These are phyloP conservation scores for Penicillium sp. DNA, from an alignment of 2,329 filamentous ascomycete species.

Conservation along the genomic window DNA sequence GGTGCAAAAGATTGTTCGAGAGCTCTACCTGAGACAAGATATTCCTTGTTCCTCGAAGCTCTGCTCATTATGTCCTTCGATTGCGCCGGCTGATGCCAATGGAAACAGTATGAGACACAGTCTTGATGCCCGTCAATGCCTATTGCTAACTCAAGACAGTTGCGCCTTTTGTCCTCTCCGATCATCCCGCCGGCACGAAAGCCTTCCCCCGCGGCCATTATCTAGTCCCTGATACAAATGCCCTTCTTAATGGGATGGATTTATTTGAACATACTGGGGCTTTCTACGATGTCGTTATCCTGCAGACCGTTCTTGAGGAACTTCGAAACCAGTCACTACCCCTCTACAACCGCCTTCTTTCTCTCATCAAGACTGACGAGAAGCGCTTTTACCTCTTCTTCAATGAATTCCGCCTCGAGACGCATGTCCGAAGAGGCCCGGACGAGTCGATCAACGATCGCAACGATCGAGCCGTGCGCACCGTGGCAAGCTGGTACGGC, in stretches of 20 bases:
- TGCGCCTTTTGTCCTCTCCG: constrained; percentile 79
- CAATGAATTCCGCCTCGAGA: constrained; percentile 95
- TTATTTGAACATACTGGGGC: constrained; percentile 86
- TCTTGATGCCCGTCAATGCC: neutral
- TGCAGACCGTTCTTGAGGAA: constrained; percentile 95
- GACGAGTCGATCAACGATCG: constrained; percentile 93
- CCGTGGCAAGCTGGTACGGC: constrained; percentile 83
- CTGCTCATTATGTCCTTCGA: constrained; percentile 68
- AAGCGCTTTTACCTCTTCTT: constrained; percentile 99
- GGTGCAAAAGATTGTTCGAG: constrained; percentile 96
- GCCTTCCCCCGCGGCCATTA: constrained; percentile 84
- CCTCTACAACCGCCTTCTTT: constrained; percentile 87
- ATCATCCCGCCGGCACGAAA: constrained; percentile 77
- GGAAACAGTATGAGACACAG: constrained; percentile 57
- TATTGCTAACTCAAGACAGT: constrained; percentile 47
- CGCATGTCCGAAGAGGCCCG: constrained; percentile 67
- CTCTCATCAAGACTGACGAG: constrained; percentile 87
- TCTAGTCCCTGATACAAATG: constrained; percentile 92
- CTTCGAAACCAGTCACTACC: constrained; percentile 88
- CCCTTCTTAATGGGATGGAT: constrained; percentile 91
- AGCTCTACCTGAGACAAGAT: constrained; percentile 91
- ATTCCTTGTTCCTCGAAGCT: constrained; percentile 94
- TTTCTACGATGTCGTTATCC: constrained; percentile 93
- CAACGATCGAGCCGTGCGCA: constrained; percentile 86
- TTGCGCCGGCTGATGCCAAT: constrained; percentile 71